These are phyloP conservation scores for Coniochaeta prunicola DNA, from an alignment of 2,329 filamentous ascomycete genomes.

Conservation along the genomic window DNA sequence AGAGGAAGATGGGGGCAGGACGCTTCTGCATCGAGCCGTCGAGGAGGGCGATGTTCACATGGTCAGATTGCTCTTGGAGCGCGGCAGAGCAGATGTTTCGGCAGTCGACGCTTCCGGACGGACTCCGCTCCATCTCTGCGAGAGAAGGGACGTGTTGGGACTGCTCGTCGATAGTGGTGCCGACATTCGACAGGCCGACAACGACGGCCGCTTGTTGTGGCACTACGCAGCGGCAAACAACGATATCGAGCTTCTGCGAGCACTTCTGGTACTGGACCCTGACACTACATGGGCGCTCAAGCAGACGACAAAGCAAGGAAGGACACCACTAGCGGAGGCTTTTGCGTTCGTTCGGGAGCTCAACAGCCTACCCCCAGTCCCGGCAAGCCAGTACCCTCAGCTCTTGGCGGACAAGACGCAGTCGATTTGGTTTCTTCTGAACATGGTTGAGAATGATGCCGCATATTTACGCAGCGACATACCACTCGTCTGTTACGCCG, in stretches of 20 bases:
- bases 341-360: conserved; percentile 1
- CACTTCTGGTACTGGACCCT: not conserved
- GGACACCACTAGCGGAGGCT: conserved; percentile 2
- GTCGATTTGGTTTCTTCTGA: not conserved
- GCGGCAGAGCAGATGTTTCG: not conserved
- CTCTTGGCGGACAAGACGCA: not conserved
- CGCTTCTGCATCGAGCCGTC: not conserved
- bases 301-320: not conserved
- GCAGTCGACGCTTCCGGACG: not conserved
- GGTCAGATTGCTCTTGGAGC: not conserved
- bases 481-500: not conserved
- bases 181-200: not conserved
- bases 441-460: not conserved
- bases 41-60: not conserved
- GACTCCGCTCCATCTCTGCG: not conserved
- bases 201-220: conserved; percentile 1
- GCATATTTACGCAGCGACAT: not conserved
- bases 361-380: not conserved
- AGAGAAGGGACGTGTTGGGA: not conserved
- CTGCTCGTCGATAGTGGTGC: not conserved
- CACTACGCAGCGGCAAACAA: conserved; percentile 3
- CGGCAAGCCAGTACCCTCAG: not conserved
- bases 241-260: not conserved
- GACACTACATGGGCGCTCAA: not conserved
- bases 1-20: not conserved